A percentile compares a stretch with the other conserved stretches of the same genome.
These are phyloP conservation scores for Hypocrella siamensis DNA, from an alignment of 2,329 filamentous ascomycete genomes.

Conservation along the genomic window DNA sequence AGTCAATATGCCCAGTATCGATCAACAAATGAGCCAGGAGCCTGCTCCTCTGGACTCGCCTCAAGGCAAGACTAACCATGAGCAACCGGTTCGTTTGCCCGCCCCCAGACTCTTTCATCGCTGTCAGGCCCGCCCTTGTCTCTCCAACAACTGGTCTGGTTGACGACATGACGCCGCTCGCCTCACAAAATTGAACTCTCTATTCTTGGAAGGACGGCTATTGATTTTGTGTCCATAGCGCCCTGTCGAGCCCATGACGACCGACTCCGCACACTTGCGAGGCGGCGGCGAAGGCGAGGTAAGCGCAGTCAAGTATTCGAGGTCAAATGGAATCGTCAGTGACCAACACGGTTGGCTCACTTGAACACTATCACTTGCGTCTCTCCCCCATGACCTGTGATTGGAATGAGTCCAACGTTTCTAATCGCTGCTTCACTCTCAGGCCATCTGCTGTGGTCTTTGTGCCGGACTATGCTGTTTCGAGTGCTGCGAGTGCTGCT, in stretches of 20 bases:
- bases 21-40: conserved; percentile 16
- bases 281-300: conserved; percentile 22
- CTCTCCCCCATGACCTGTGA: too few relatives aligned
- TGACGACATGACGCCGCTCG: not conserved
- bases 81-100: conserved; percentile 17
- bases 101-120: not conserved
- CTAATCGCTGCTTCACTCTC: too few relatives aligned
- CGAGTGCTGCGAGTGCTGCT: conserved; percentile 23
- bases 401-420: too few relatives aligned
- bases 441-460: conserved; percentile 24
- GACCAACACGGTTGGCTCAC: not conserved
- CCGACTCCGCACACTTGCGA: conserved; percentile 14
- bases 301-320: too few relatives aligned
- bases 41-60: conserved; percentile 15
- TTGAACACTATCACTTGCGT: too few relatives aligned
- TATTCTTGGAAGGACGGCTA: not conserved
- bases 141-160: conserved; percentile 21
- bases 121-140: too few relatives aligned
- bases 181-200: not conserved
- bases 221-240: conserved; percentile 10
- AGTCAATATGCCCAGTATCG: conserved; percentile 4
- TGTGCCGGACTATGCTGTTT: conserved; percentile 24
- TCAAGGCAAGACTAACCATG: conserved; percentile 11
- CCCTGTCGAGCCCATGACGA: conserved; percentile 18
- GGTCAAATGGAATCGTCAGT: too few relatives aligned